Percentiles rank a stretch among this genome's conserved stretches.
These are phyloP conservation scores for Aspergillus spinulosporus DNA, from an alignment of 2,329 filamentous ascomycete genomes.

Conservation along the genomic window DNA sequence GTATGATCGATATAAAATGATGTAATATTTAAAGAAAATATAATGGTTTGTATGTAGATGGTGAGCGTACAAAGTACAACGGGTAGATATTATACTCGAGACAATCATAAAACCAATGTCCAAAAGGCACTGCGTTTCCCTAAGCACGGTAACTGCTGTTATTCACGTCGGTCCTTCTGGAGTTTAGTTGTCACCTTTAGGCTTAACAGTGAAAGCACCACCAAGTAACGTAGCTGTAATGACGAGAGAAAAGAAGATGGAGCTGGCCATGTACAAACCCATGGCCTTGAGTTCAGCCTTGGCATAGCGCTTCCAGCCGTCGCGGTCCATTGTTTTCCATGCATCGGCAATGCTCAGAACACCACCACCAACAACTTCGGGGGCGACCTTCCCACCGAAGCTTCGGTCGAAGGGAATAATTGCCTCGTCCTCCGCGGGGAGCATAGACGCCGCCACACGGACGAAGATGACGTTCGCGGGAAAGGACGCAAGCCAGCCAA, in stretches of 20 bases:
- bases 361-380: constrained; percentile 71
- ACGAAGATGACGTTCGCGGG: constrained; percentile 75
- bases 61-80: not conserved
- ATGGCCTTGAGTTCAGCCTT: constrained; percentile 74
- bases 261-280: constrained; percentile 52
- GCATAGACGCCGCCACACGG: constrained; percentile 82
- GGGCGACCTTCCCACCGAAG: constrained; percentile 73
- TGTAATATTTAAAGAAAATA: too few relatives aligned
- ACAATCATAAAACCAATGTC: not conserved
- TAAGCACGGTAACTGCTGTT: not conserved
- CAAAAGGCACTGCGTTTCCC: not conserved
- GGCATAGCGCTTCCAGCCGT: constrained; percentile 70
- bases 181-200: not conserved
- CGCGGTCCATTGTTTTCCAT: constrained; percentile 73
- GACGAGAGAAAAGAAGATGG: constrained; percentile 34
- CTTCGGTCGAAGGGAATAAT: constrained; percentile 89
- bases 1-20: too few relatives aligned
- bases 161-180: too few relatives aligned
- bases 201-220: constrained; percentile 9
- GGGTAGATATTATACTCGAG: not conserved
- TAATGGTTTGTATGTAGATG: not conserved
- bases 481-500: constrained; percentile 66
- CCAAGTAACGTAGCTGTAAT: constrained; percentile 14
- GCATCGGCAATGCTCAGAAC: constrained; percentile 72
- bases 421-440: constrained; percentile 76